Percentiles rank a stretch among this genome's conserved stretches.
Evolutionary conservation across 1,284 basidiomycete genomes (phyloP).

Genomic region (Boletus smithii): DNA sequence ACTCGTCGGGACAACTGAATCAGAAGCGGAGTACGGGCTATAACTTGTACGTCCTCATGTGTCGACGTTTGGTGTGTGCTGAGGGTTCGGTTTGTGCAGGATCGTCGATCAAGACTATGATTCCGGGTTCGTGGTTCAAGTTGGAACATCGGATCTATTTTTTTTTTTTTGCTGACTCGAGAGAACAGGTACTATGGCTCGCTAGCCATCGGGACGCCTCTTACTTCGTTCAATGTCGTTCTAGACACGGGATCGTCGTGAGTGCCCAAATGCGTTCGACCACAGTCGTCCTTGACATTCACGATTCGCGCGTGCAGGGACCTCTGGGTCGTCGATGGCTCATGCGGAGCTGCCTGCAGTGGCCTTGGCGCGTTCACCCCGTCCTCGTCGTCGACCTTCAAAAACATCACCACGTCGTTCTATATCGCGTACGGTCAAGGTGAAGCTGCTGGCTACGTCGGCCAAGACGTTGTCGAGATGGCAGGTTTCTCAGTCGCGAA

Average conservation of each 20-base stretch:
- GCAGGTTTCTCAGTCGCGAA: slow-evolving; percentile 42
- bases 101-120: slow-evolving; percentile 27
- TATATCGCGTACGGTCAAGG: slow-evolving; percentile 26
- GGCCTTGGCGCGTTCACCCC: slow-evolving; percentile 17
- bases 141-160: neutral
- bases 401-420: slow-evolving; percentile 22
- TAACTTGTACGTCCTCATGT: slow-evolving; percentile 23
- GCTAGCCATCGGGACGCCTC: slow-evolving; percentile 42
- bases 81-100: slow-evolving; percentile 13
- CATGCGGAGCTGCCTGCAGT: slow-evolving; percentile 18
- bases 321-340: slow-evolving; percentile 22
- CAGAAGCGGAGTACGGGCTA: slow-evolving; percentile 30
- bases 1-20: slow-evolving; percentile 5
- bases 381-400: slow-evolving; percentile 29
- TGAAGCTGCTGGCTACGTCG: slow-evolving; percentile 33
- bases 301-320: slow-evolving; percentile 15
- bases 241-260: slow-evolving; percentile 60
- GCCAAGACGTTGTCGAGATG: slow-evolving; percentile 41
- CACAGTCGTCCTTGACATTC: neutral
- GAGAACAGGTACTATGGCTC: slow-evolving; percentile 38
- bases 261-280: slow-evolving; percentile 8
- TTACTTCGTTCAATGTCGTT: slow-evolving; percentile 38
- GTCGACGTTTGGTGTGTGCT: neutral
- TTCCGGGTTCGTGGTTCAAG: slow-evolving; percentile 22
- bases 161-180: slow-evolving; percentile 5